phyloP scores from a whole-genome alignment of 1,139 yeast genomes.

The Geotrichum cucujoidarum region DNA sequence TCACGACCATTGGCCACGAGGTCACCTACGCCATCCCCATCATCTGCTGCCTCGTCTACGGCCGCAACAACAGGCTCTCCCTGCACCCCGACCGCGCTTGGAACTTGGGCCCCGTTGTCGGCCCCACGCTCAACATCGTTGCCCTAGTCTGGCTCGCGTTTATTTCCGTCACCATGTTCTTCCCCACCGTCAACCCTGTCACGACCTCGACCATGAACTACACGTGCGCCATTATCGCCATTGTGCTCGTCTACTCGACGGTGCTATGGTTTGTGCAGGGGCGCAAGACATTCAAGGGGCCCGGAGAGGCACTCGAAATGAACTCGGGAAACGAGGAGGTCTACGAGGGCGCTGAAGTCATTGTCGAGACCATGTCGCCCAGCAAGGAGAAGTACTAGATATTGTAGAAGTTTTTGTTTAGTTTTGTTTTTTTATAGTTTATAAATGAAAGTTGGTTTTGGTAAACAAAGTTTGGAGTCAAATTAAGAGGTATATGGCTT shows the following conservation, averaged over 20 bases:
- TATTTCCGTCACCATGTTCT: slow-evolving; percentile 18
- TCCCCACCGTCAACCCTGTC: slow-evolving; percentile 15
- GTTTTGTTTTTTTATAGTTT: not conserved
- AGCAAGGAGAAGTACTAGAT: not conserved
- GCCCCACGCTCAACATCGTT: slow-evolving; percentile 5
- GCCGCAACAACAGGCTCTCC: slow-evolving; percentile 6
- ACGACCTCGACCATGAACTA: slow-evolving; percentile 17
- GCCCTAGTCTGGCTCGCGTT: slow-evolving; percentile 10
- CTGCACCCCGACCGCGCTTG: slow-evolving; percentile 9
- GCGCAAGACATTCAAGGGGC: slow-evolving; percentile 14
- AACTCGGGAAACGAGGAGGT: not conserved
- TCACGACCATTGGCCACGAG: slow-evolving; percentile 18
- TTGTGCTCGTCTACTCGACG: slow-evolving; percentile 12
- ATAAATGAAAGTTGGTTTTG: not conserved
- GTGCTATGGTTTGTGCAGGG: slow-evolving; percentile 15
- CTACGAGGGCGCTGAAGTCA: not conserved
- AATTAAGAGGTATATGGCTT: too few relatives aligned
- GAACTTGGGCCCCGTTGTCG: slow-evolving; percentile 10
- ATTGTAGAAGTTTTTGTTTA: not conserved
- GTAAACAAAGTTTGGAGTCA: not conserved
- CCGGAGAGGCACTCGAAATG: slow-evolving; percentile 8
- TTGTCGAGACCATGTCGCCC: not conserved
- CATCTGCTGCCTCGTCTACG: slow-evolving; percentile 10
- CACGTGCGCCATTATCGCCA: slow-evolving; percentile 13
- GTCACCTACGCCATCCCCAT: slow-evolving; percentile 15